Base-by-base conservation (phyloP, 2,329 filamentous ascomycete genomes). In the Arthrobotrys sphaeroides region DNA sequence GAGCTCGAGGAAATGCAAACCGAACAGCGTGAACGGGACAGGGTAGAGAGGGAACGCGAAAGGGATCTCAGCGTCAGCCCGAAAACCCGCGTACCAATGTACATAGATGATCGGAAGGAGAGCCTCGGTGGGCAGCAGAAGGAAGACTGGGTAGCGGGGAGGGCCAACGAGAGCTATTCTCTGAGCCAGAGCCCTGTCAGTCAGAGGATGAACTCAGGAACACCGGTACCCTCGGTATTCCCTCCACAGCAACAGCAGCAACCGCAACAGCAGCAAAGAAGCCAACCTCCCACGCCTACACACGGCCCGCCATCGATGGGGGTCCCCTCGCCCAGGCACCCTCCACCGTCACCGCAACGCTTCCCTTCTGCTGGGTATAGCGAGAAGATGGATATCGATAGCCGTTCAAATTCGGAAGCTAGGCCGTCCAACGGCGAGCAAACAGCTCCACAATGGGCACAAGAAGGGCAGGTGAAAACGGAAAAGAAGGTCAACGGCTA, bases 41-140 rank as follows among this genome's bases (percentile, higher is more conserved):
- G 45, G 38, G 47, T 74, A 5, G 70, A 74, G 16, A 62, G 62
- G 28, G 70, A 67, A 51, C 62, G 62, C 38, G 91, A 91, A 76
- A 85, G 87, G 57, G 92, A 90, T 81, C 82, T 90, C 62, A 94
- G 91, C 80, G 88, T 94, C 59, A 94, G 91, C 81, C 92, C 92
- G 28, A 93, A 92, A 83, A 93, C 91, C 36, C 85, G 87, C 77
- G 84, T 90, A 13, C 51, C 85, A 53, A 61, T 75, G 51, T 79
- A 78, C 67, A 65, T 78, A 16, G 73, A 76, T 18, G 73, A 65
- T 7, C 40, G 60, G 13, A 76, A 70, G 31, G 65, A 70, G 5
- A 55, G 49, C 20, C n/a, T 59, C 20, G 49, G 49, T 22, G 43
- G 70, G n/a, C 73, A n/a, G n/a, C n/a, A 70, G 26, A 69, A 76